Conservation (phyloP, 2,329 filamentous ascomycete genomes). For the Alternaria alternata region DNA sequence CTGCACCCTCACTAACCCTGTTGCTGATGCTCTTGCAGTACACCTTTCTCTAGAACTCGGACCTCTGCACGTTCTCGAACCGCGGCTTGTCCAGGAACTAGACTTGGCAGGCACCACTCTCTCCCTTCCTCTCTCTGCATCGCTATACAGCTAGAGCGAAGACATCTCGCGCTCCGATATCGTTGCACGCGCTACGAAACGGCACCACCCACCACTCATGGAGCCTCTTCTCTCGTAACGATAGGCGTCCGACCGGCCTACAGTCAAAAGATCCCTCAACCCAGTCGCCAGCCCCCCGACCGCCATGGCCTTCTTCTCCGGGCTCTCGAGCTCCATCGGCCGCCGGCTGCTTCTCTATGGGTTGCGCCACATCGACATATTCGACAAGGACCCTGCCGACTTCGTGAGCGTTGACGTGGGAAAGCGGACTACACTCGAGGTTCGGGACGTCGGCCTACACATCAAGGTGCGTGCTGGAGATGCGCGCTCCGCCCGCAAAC, state of each 20-base stretch:
- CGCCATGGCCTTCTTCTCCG: slow-evolving; percentile 68
- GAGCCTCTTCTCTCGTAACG: slow-evolving; percentile 31
- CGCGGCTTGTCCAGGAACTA: slow-evolving; percentile 1
- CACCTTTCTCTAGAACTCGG: not conserved
- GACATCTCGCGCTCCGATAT: slow-evolving; percentile 11
- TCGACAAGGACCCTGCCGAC: slow-evolving; percentile 87
- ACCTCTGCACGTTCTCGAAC: not conserved
- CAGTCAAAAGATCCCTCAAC: slow-evolving; percentile 16
- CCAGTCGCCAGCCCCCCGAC: slow-evolving; percentile 20
- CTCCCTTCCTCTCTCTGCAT: not conserved
- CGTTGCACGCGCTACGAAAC: slow-evolving; percentile 9
- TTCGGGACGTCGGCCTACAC: slow-evolving; percentile 84
- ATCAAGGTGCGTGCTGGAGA: slow-evolving; percentile 67
- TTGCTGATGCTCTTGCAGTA: slow-evolving; percentile 11
- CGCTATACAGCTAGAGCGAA: slow-evolving; percentile 1
- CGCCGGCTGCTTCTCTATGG: slow-evolving; percentile 89
- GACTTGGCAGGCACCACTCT: slow-evolving; percentile 18
- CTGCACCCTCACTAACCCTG: slow-evolving; percentile 5
- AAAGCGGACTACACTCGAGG: slow-evolving; percentile 81
- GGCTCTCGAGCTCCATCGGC: slow-evolving; percentile 80
- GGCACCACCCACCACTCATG: slow-evolving; percentile 33
- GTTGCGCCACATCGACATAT: slow-evolving; percentile 80
- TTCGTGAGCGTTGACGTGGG: slow-evolving; percentile 87
- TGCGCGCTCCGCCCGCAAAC: not conserved
- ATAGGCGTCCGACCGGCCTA: slow-evolving; percentile 42